Evolutionary conservation across 257 asterid species (phyloP), one percentile per base, ranked within the genome.

Genomic region (Jasminum sambac): DNA sequence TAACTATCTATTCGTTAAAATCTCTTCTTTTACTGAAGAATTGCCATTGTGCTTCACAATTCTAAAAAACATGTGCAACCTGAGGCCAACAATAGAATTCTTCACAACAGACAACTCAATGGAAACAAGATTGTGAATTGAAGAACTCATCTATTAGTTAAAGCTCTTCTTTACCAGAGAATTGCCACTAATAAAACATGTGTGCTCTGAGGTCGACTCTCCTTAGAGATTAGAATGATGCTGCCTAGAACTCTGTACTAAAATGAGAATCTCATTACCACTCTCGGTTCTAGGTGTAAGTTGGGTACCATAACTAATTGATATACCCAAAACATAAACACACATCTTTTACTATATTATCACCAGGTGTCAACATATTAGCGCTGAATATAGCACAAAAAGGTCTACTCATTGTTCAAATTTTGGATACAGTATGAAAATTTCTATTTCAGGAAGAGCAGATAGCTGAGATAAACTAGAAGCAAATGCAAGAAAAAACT

Each of bases 301-400:
- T 43, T 43, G 50, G 50, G 50, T 43, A 8, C 11, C 50, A 2
- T 43, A 55, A 55, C 6, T 11, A 17, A 55, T 23, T 23, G 34
- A 55, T 21, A 23, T 23, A 55, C 34, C n/a, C 21, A 34, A 55
- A 4, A 19, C 36, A 23, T 21, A 26, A 3, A 44, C 17, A 61
- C 38, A 25, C 66, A 71, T 46, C 41, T 19, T 46, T 30, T 23
- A 14, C 36, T 30, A 70, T 67, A 37, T n/a, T 72, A 67, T 52
- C 21, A 68, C 71, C 64, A 63, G 46, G 55, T 38, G 63, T 11
- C 70, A 69, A 59, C 25, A 44, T 11, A 46, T 8, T 21, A 64
- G 26, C 34, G 46, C 63, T 21, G 36, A 55, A 10, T 8, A 23
- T 23, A 19, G 36, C 4, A 55, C 36, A 23, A 9, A 9, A 55